Evolutionary conservation across 768 basidiomycete genomes (phyloP).

Genomic region (Tulasnella sp.): DNA sequence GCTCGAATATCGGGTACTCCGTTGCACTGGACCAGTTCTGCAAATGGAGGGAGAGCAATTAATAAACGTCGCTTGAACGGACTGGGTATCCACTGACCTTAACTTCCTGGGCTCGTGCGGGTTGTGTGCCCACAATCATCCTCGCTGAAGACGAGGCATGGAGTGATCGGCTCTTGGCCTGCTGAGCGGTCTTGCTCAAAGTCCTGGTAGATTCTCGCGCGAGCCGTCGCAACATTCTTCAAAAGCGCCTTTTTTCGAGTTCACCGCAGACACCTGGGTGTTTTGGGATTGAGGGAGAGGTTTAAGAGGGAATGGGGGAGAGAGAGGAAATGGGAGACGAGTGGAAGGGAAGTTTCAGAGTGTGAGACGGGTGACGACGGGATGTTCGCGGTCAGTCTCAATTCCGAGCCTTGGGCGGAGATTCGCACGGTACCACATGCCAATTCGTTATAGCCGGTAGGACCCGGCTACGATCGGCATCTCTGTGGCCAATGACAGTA

Average conservation of each 20-base stretch:
- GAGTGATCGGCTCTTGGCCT: slow-evolving; percentile 47
- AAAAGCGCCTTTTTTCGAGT: neutral
- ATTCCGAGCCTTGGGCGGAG: slow-evolving; percentile 18
- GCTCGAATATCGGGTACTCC: slow-evolving; percentile 96
- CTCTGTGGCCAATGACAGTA: neutral
- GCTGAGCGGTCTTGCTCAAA: slow-evolving; percentile 15
- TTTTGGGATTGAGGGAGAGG: slow-evolving; percentile 3
- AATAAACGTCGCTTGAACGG: slow-evolving; percentile 29
- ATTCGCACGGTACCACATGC: slow-evolving; percentile 19
- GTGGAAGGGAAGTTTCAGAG: slow-evolving; percentile 20
- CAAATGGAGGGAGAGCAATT: slow-evolving; percentile 34
- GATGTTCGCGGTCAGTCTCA: slow-evolving; percentile 19
- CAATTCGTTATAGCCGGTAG: neutral
- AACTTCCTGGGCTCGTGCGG: slow-evolving; percentile 80
- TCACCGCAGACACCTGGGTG: slow-evolving; percentile 5
- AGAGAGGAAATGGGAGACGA: slow-evolving; percentile 10
- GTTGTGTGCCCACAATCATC: slow-evolving; percentile 69
- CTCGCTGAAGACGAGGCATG: slow-evolving; percentile 62
- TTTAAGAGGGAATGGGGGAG: neutral
- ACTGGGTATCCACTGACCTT: slow-evolving; percentile 53
- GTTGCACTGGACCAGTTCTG: slow-evolving; percentile 54
- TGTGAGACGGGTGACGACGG: slow-evolving; percentile 17
- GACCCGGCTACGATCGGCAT: slow-evolving; percentile 6
- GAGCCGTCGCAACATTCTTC: slow-evolving; percentile 24
- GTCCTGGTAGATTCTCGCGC: neutral